These are phyloP conservation scores for Alternaria ethzedia DNA, from an alignment of 2,329 filamentous ascomycete genomes.

Conservation along the genomic window DNA sequence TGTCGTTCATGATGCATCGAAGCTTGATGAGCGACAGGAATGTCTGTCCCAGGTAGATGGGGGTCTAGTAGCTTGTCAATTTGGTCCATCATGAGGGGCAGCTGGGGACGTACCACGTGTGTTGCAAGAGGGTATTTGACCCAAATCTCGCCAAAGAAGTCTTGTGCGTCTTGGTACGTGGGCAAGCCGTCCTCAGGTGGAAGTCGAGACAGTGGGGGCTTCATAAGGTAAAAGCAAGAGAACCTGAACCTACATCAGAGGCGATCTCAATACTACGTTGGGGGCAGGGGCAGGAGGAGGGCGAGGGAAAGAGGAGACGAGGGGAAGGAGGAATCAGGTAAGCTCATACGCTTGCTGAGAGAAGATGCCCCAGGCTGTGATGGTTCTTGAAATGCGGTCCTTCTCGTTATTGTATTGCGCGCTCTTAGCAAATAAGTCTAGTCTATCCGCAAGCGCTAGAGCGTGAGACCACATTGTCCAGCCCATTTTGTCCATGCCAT, in stretches of 20 bases:
- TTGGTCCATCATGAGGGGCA: too few relatives aligned
- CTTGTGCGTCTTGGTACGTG: neutral
- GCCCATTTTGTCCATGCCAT: slow-evolving; percentile 6
- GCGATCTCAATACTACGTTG: neutral
- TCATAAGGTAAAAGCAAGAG: slow-evolving; percentile 7
- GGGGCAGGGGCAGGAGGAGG: neutral
- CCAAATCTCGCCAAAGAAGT: slow-evolving; percentile 7
- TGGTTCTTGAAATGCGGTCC: neutral
- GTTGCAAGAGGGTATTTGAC: slow-evolving; percentile 2
- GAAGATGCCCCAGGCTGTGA: slow-evolving; percentile 10
- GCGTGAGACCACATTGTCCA: slow-evolving; percentile 2
- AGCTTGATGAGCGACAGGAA: slow-evolving; percentile 6
- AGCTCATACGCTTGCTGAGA: slow-evolving; percentile 7
- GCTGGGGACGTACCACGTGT: neutral
- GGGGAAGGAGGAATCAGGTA: neutral
- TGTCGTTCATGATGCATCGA: slow-evolving; percentile 7
- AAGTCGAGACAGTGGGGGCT: neutral
- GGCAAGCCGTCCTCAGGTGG: neutral
- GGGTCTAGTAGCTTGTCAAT: neutral
- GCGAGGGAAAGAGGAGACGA: neutral
- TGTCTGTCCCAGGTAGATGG: slow-evolving; percentile 1
- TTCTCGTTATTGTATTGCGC: neutral
- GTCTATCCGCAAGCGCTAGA: neutral
- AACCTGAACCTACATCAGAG: neutral
- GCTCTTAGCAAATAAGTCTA: slow-evolving; percentile 1